Conservation (phyloP, 2,329 filamentous ascomycete genomes). For the Nemania bipapillata region DNA sequence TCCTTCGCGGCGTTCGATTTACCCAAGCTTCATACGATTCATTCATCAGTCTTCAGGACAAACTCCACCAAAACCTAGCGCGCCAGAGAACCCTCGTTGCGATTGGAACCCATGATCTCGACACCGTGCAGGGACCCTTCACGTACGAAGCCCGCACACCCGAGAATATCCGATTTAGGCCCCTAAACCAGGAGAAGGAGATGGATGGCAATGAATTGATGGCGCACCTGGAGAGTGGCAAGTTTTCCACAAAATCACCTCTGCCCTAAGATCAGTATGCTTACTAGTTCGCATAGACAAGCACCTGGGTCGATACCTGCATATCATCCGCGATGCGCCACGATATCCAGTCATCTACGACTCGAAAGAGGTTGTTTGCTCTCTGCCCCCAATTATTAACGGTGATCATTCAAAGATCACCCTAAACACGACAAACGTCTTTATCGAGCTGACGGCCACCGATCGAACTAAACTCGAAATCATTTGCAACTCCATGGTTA, state of each 20-base stretch:
- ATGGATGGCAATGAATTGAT: constrained; percentile 92
- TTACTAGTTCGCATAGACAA: constrained; percentile 67
- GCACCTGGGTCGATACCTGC: constrained; percentile 87
- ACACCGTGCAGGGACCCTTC: constrained; percentile 93
- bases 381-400: constrained; percentile 97
- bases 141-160: constrained; percentile 92
- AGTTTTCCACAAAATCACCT: background rate
- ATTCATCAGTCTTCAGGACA: constrained; percentile 98
- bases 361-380: constrained; percentile 85
- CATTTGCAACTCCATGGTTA: constrained; percentile 92
- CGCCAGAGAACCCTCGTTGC: constrained; percentile 93
- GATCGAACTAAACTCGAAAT: constrained; percentile 97
- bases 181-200: constrained; percentile 88
- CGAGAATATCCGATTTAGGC: constrained; percentile 89
- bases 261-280: background rate
- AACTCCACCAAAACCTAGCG: constrained; percentile 95
- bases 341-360: constrained; percentile 98
- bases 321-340: constrained; percentile 92
- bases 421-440: constrained; percentile 87
- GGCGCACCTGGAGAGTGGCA: constrained; percentile 83
- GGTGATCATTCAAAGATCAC: constrained; percentile 96
- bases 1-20: constrained; percentile 91
- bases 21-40: constrained; percentile 91
- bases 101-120: constrained; percentile 95
- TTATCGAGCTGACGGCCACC: constrained; percentile 96